phyloP scores from a whole-genome alignment of 2,329 filamentous ascomycete genomes.

The Exophiala calicioides region DNA sequence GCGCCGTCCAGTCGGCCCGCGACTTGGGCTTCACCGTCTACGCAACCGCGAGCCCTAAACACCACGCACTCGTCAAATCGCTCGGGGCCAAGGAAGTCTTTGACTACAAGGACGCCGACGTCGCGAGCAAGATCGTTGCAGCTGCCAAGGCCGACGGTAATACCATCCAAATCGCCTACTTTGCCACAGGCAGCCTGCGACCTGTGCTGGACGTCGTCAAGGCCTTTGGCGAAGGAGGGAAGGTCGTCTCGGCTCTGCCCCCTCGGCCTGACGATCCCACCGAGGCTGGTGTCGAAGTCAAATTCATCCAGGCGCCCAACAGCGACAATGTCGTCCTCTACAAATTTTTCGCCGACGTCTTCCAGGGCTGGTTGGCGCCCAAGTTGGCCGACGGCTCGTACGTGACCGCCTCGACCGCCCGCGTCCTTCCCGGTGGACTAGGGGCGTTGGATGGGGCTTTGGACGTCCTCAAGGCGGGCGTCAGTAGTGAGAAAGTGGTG shows the following conservation, averaged over 20 bases:
- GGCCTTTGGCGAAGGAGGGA: conserved; percentile 19
- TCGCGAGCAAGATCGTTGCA: conserved; percentile 36
- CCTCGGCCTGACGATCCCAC: conserved; percentile 12
- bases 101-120: conserved; percentile 41
- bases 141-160: conserved; percentile 31
- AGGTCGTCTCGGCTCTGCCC: conserved; percentile 22
- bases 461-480: conserved; percentile 14
- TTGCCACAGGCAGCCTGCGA: conserved; percentile 41
- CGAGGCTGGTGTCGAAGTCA: conserved; percentile 26
- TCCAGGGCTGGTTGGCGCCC: conserved; percentile 12
- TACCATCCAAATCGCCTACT: conserved; percentile 10
- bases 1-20: conserved; percentile 42
- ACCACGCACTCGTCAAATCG: conserved; percentile 40
- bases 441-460: conserved; percentile 5
- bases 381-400: conserved; percentile 7
- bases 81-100: conserved; percentile 44
- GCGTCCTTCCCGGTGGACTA: conserved; percentile 5
- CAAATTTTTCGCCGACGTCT: conserved; percentile 1
- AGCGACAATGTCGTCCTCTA: neutral
- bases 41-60: conserved; percentile 41
- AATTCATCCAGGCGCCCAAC: conserved; percentile 8
- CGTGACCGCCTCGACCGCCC: conserved; percentile 3
- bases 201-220: conserved; percentile 38
- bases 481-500: conserved; percentile 15
- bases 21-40: conserved; percentile 44